phyloP scores from a whole-genome alignment of 768 basidiomycete genomes.

The Mrakia gelida region DNA sequence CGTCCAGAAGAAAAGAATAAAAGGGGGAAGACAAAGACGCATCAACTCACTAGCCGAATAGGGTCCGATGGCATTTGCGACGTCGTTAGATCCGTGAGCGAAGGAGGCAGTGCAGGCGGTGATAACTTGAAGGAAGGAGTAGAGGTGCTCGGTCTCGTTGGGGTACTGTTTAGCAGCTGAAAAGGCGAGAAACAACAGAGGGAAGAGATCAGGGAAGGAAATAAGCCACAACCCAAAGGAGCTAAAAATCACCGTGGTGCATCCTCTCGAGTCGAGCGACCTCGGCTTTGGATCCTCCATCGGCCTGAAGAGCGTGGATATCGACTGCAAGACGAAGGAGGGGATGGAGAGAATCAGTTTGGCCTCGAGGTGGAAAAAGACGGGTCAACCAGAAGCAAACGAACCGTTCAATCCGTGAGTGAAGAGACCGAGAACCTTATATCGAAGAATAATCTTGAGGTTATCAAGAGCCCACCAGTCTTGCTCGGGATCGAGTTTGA shows the following conservation, averaged over 20 bases:
- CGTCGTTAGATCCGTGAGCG: slow-evolving; percentile 51
- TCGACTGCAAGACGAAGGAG: slow-evolving; percentile 39
- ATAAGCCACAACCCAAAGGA: no score
- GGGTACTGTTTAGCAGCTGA: slow-evolving; percentile 41
- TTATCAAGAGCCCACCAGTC: slow-evolving; percentile 44
- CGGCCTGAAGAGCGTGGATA: slow-evolving; percentile 41
- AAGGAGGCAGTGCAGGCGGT: slow-evolving; percentile 49
- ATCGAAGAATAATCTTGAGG: slow-evolving; percentile 44
- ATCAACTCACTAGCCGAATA: slow-evolving; percentile 43
- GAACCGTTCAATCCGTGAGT: slow-evolving; percentile 10
- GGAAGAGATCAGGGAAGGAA: not conserved
- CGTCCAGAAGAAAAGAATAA: no score
- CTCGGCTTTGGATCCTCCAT: slow-evolving; percentile 38
- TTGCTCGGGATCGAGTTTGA: slow-evolving; percentile 33
- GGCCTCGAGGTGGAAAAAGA: not conserved
- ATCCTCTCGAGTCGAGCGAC: slow-evolving; percentile 25
- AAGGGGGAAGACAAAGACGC: slow-evolving; percentile 8
- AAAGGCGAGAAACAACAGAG: no score
- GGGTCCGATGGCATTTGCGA: slow-evolving; percentile 45
- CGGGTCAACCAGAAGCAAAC: not conserved
- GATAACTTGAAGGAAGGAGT: slow-evolving; percentile 49
- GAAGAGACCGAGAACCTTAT: slow-evolving; percentile 34
- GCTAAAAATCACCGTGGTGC: not conserved
- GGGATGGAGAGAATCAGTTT: not conserved
- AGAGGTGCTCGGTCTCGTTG: slow-evolving; percentile 50